These are phyloP conservation scores for Amphibolis antarctica DNA, from an alignment of 106 monocot species.

Conservation along the genomic window DNA sequence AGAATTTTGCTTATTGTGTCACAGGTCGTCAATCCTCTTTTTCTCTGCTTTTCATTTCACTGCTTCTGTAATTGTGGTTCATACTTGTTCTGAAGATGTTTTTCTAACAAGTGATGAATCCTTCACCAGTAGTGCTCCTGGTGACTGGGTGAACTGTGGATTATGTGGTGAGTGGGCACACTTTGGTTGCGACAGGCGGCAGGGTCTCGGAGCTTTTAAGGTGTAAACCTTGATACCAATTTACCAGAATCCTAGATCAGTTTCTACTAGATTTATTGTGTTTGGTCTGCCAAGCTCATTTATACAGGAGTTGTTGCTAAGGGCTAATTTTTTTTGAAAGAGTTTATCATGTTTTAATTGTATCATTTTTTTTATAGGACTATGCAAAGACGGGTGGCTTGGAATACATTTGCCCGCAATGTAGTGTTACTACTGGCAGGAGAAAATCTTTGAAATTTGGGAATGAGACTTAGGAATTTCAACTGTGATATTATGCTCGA, in stretches of 20 bases:
- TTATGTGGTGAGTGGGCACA: constrained; percentile 92
- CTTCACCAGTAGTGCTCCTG: constrained; percentile 70
- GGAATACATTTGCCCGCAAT: constrained; percentile 87
- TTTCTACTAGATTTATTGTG: too few relatives aligned
- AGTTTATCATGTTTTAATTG: too few relatives aligned
- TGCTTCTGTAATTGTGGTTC: not conserved
- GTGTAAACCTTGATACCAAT: constrained; percentile 9
- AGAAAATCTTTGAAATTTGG: constrained; percentile 43
- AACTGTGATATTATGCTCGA: too few relatives aligned
- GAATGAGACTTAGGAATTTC: constrained; percentile 44
- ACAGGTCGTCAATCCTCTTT: constrained; percentile 31
- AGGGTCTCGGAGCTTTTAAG: constrained; percentile 84
- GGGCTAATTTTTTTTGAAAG: too few relatives aligned
- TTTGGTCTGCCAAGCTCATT: too few relatives aligned
- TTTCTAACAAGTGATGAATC: not conserved
- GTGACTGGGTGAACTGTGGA: constrained; percentile 91
- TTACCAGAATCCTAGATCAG: too few relatives aligned
- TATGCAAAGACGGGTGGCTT: constrained; percentile 86
- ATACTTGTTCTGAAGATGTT: not conserved
- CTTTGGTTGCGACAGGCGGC: constrained; percentile 81
- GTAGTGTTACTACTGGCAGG: constrained; percentile 53
- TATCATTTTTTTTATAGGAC: constrained; percentile 28
- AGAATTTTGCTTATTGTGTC: constrained; percentile 76
- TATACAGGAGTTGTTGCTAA: too few relatives aligned
- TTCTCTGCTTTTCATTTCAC: not conserved